phyloP scores from a whole-genome alignment of 129 eudicot species.

The Lactuca saligna region DNA sequence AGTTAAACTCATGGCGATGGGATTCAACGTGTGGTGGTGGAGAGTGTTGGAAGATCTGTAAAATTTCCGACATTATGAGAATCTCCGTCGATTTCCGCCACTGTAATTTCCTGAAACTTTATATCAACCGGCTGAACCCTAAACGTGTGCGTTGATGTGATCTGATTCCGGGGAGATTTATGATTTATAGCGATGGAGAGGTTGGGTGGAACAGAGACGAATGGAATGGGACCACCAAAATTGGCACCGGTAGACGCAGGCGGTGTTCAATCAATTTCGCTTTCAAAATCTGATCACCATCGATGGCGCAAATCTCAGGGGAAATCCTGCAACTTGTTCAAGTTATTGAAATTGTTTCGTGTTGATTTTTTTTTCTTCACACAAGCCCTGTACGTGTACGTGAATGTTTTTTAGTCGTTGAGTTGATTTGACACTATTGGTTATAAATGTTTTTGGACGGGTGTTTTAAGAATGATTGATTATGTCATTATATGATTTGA shows the following conservation, averaged over 20 bases:
- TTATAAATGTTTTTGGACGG: neutral
- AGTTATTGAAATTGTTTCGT: slow-evolving; percentile 23
- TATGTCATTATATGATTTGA: no score
- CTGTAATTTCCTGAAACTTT: neutral
- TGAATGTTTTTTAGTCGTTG: neutral
- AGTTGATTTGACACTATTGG: slow-evolving; percentile 5
- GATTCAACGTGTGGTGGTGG: slow-evolving; percentile 6
- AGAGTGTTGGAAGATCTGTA: slow-evolving; percentile 23
- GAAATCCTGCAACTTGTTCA: slow-evolving; percentile 9
- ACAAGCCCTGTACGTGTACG: slow-evolving; percentile 17
- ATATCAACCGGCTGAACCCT: neutral
- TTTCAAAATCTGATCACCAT: slow-evolving; percentile 2
- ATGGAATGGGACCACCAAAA: slow-evolving; percentile 32
- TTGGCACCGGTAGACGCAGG: slow-evolving; percentile 14
- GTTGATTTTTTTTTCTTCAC: slow-evolving; percentile 22
- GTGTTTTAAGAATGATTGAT: neutral
- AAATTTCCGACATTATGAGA: slow-evolving; percentile 23
- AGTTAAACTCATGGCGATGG: neutral
- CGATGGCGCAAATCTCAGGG: slow-evolving; percentile 15
- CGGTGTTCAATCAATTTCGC: neutral
- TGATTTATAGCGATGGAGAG: neutral
- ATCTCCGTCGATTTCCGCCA: neutral
- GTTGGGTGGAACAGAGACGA: neutral
- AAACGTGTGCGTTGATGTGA: slow-evolving; percentile 7
- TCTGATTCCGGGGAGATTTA: slow-evolving; percentile 21